phyloP scores from a whole-genome alignment of 164 flowering plant genomes.

The Dillenia suffruticosa region DNA sequence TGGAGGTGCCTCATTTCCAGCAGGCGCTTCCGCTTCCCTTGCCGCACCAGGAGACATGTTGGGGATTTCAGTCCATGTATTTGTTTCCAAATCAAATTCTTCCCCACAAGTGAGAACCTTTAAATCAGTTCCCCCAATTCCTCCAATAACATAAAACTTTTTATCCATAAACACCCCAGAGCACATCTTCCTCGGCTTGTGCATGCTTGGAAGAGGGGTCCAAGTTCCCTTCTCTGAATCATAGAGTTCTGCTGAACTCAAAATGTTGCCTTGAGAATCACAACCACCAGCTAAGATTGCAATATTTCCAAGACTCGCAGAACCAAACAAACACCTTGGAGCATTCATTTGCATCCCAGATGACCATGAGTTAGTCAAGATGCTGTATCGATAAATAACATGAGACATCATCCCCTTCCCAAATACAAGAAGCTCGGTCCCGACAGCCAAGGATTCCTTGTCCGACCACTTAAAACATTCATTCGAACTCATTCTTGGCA shows the following conservation, averaged over 20 bases:
- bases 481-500: slow-evolving; percentile 68
- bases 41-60: slow-evolving; percentile 74
- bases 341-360: slow-evolving; percentile 69
- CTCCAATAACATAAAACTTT: slow-evolving; percentile 91
- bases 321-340: slow-evolving; percentile 89
- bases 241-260: slow-evolving; percentile 76
- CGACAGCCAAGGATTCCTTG: slow-evolving; percentile 94
- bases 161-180: slow-evolving; percentile 90
- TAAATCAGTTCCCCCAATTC: slow-evolving; percentile 49
- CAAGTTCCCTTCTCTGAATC: slow-evolving; percentile 71
- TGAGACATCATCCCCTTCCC: slow-evolving; percentile 62
- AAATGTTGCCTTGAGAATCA: slow-evolving; percentile 55
- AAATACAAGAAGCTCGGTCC: slow-evolving; percentile 93
- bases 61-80: slow-evolving; percentile 73
- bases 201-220: slow-evolving; percentile 67
- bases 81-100: slow-evolving; percentile 66
- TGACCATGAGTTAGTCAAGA: slow-evolving; percentile 79
- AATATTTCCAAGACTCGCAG: slow-evolving; percentile 84
- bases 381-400: slow-evolving; percentile 70
- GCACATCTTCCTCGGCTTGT: slow-evolving; percentile 85
- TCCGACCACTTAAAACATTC: slow-evolving; percentile 79
- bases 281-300: slow-evolving; percentile 94
- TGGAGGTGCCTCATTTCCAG: slow-evolving; percentile 76
- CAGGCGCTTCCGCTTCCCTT: slow-evolving; percentile 31
- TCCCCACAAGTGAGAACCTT: slow-evolving; percentile 74